These are phyloP conservation scores for Hanseniaspora valbyensis DNA, from an alignment of 805 yeast genomes.

Conservation along the genomic window DNA sequence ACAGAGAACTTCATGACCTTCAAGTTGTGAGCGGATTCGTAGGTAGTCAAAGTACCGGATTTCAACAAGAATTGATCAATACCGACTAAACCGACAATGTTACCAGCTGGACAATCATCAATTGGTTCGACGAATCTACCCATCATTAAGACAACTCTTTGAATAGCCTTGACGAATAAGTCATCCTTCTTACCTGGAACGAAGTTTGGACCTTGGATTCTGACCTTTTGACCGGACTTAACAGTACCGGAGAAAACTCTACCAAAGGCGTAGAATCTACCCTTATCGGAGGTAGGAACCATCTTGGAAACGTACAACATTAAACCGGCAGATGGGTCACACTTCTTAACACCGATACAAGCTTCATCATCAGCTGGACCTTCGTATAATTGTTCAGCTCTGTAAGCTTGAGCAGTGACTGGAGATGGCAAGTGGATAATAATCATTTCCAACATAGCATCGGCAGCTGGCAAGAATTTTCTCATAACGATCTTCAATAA, in stretches of 20 bases:
- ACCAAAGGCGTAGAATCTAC: conserved; percentile 99
- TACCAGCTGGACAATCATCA: conserved; percentile 99
- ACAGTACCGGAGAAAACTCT: conserved; percentile 99
- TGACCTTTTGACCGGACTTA: conserved; percentile 95
- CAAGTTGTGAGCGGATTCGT: conserved; percentile 96
- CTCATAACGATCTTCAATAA: conserved; percentile 96
- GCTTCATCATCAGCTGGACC: conserved; percentile 93
- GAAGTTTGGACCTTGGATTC: conserved; percentile 99
- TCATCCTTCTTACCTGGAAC: conserved; percentile 97
- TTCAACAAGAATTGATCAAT: conserved; percentile 98
- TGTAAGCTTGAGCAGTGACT: conserved; percentile 96
- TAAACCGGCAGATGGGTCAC: conserved; percentile 96
- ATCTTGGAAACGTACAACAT: conserved; percentile 99
- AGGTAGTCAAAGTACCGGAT: conserved; percentile 98
- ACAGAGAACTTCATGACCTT: conserved; percentile 99
- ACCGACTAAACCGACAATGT: conserved; percentile 99
- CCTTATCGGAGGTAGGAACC: conserved; percentile 99
- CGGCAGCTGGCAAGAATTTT: conserved; percentile 99
- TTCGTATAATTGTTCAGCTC: conserved; percentile 98
- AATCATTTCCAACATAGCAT: conserved; percentile 97
- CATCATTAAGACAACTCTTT: conserved; percentile 99
- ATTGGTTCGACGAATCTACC: conserved; percentile 97
- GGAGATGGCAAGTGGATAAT: conserved; percentile 98
- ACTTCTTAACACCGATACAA: conserved; percentile 87
- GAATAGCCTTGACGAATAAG: conserved; percentile 90